These are phyloP conservation scores for Pogostemon cablin DNA, from an alignment of 257 asterid species.

Conservation along the genomic window DNA sequence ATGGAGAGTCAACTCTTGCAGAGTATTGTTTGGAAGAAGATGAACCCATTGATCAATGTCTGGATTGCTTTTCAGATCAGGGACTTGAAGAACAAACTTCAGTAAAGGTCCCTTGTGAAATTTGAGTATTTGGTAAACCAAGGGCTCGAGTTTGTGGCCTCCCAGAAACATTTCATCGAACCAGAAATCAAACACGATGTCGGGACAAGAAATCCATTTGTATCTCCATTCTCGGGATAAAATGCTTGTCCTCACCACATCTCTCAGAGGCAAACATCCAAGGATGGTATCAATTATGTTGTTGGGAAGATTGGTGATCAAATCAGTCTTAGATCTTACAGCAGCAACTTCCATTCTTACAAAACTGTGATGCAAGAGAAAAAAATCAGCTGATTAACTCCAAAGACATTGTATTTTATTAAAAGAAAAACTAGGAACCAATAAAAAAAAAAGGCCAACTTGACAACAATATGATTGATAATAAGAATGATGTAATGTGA, in stretches of 20 bases:
- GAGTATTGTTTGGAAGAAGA: conserved; percentile 42
- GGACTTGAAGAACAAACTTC: conserved; percentile 50
- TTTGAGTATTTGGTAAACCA: conserved; percentile 48
- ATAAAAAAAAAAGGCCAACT: background rate
- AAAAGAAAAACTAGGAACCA: background rate
- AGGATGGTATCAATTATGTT: conserved; percentile 53
- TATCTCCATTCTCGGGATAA: conserved; percentile 62
- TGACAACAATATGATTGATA: background rate
- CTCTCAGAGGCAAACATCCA: conserved; percentile 64
- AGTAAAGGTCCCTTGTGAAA: conserved; percentile 52
- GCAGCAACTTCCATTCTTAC: conserved; percentile 38
- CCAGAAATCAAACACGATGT: conserved; percentile 53
- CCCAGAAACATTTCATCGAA: conserved; percentile 55
- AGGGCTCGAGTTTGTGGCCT: conserved; percentile 49
- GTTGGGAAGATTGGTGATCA: conserved; percentile 48
- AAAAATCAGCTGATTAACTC: conserved; percentile 14
- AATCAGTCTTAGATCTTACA: conserved; percentile 39
- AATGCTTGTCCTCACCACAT: conserved; percentile 58
- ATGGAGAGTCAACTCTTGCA: conserved; percentile 54
- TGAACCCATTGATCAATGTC: conserved; percentile 52
- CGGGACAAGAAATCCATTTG: conserved; percentile 57
- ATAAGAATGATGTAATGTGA: background rate
- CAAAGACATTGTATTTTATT: background rate
- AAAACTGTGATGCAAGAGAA: conserved; percentile 28
- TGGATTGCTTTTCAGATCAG: conserved; percentile 46